phyloP scores from a whole-genome alignment of 495 filamentous ascomycete species.

The Glutinoglossum americanum region DNA sequence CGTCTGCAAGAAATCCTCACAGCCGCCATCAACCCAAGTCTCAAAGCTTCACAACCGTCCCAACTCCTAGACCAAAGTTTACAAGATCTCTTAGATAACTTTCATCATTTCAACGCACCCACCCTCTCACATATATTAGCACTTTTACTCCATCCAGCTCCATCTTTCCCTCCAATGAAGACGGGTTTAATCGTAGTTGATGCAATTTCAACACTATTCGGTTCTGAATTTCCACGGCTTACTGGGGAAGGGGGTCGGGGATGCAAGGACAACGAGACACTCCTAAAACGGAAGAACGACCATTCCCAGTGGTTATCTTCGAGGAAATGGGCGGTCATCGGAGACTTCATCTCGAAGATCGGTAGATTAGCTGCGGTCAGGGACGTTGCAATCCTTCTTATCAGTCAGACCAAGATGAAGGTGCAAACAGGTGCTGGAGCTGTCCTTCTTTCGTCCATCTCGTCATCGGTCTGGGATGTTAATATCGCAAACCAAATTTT shows the following conservation, averaged over 20 bases:
- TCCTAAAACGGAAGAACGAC: slow-evolving; percentile 19
- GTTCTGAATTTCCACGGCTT: slow-evolving; percentile 4
- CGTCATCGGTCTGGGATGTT: slow-evolving; percentile 45
- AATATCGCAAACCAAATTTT: slow-evolving; percentile 43
- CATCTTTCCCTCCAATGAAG: slow-evolving; percentile 15
- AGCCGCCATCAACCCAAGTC: slow-evolving; percentile 2
- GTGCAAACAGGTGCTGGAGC: slow-evolving; percentile 36
- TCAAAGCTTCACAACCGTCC: background rate
- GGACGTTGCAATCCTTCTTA: slow-evolving; percentile 42
- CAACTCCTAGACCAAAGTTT: background rate
- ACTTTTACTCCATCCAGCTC: slow-evolving; percentile 39
- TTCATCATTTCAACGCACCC: slow-evolving; percentile 21
- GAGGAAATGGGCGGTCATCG: slow-evolving; percentile 39
- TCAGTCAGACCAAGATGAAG: slow-evolving; percentile 51
- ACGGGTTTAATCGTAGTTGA: slow-evolving; percentile 9
- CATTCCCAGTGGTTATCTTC: slow-evolving; percentile 32
- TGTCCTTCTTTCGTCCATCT: slow-evolving; percentile 49
- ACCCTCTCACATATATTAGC: slow-evolving; percentile 59
- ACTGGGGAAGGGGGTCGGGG: background rate
- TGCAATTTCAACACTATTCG: slow-evolving; percentile 5
- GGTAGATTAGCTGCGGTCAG: slow-evolving; percentile 45
- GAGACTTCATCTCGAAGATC: slow-evolving; percentile 32
- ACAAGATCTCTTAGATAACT: slow-evolving; percentile 13
- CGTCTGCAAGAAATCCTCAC: slow-evolving; percentile 1
- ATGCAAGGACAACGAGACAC: background rate